Evolutionary conservation across 2,329 filamentous ascomycete species (phyloP), one percentile per base, ranked within the genome.

Genomic region (Graphilbum fragrans): DNA sequence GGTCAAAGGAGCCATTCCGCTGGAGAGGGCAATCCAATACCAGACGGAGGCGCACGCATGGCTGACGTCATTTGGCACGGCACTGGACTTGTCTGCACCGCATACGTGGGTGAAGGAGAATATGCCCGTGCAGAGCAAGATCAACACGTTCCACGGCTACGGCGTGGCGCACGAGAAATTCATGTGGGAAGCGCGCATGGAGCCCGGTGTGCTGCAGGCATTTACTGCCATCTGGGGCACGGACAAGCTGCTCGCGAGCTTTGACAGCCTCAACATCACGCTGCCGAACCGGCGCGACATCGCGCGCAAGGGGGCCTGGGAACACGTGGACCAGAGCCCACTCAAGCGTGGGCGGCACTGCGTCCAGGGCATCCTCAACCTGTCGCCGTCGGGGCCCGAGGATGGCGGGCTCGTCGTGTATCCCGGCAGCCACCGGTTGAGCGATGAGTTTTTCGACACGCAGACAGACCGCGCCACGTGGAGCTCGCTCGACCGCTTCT

Each of bases 171-270:
- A 42, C 36, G 41, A 38, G 16, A 12, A 35, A 14, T 42, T 38
- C 21, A 22, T 42, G 21, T 42, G 41, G 41, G 41, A 42, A 17
- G 16, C 27, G 14, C 27, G 23, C 9, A 18, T 7, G 14, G 49
- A 53, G 43, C 35, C 45, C 16, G 47, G 43, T 9, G 47, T 47
- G 43, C 22, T 50, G 17, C 45, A 51, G 32, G 27, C 43, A 18
- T 49, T 48, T 16, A 47, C 42, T 29, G 42, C 45, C 29, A 35
- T 49, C 12, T 50, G 50, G 49, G 48, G 45, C 17, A 44, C 47
- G 10, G 47, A 48, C 38, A 37, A 48, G 27, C 45, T 52, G 21
- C n/a, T 37, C 11, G 41, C 40, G 16, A 35, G 27, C n/a, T 43
- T 31, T 22, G 41, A 39, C 32, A 14, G 19, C 19, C 18, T 40